Evolutionary conservation across 2,329 filamentous ascomycete genomes (phyloP), one percentile per base, ranked within the genome.

Genomic region (Penicillium sp.): DNA sequence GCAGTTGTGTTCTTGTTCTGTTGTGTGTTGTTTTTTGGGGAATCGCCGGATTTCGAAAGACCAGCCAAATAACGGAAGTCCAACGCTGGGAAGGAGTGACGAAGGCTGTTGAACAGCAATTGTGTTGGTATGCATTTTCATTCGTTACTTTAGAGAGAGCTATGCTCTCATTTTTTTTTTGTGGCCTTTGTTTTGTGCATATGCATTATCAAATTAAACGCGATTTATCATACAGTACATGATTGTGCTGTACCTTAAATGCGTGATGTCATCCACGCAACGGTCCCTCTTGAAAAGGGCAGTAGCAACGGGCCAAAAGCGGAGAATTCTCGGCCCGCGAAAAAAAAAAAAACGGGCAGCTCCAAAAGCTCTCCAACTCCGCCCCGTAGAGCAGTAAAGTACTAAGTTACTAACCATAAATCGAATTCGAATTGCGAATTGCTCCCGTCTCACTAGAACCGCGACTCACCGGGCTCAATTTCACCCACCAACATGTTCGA

Each of bases 401-500:
- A 43, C 22, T 22, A 24, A 22, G 22, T 4, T 22, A 22, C 22
- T 22, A 6, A n/a, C n/a, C 22, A 11, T 22, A 13, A n/a, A 11
- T 39, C 10, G 3, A 35, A 55, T 54, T 39, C 10, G 3, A 35
- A 55, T 54, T 50, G 22, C 16, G 27, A 44, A 31, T 39, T 37
- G 10, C 16, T 16, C 41, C 35, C 10, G 47, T 24, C 40, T 37
- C 27, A 9, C 19, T 39, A 16, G 37, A 35, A 43, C 22, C 31
- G 33, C 46, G 35, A 19, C 7, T 3, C 19, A 46, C 35, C 35
- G 31, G n/a, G 41, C n/a, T 52, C 47, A 14, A 37, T 44, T 49
- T 31, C 35, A 7, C 56, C 14, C 54, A 18, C 33, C 55, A 67
- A 63, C 70, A 96, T 96, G 91, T 91, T 96, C 72, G 92, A 97